Conservation (phyloP, 495 filamentous ascomycete species). For the Aspergillus ellipticus region DNA sequence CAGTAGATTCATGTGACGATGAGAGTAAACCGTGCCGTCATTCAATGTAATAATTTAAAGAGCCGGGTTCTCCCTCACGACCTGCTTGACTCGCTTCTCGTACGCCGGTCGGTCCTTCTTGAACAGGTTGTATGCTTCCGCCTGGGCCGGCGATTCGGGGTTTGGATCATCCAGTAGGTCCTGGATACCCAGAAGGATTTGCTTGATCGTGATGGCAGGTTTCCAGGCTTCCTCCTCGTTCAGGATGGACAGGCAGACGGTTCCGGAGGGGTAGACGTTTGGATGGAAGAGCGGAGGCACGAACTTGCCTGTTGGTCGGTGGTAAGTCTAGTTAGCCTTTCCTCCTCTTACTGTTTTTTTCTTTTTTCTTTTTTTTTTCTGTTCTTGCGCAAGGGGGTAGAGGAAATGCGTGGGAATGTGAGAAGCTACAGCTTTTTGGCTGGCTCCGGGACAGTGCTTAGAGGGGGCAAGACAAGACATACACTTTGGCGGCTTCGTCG, state of each 20-base stretch:
- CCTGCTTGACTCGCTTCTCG: slow-evolving; percentile 77
- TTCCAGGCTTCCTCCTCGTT: slow-evolving; percentile 99
- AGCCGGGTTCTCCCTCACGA: slow-evolving; percentile 83
- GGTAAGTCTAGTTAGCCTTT: no score
- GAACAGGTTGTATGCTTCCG: slow-evolving; percentile 95
- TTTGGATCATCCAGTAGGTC: slow-evolving; percentile 95
- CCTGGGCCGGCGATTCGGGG: slow-evolving; percentile 93
- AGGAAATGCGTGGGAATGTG: neutral
- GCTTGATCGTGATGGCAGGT: slow-evolving; percentile 95
- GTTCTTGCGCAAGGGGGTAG: neutral
- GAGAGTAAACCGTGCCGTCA: neutral
- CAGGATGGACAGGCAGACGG: slow-evolving; percentile 93
- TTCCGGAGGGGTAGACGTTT: slow-evolving; percentile 97
- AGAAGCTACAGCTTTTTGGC: neutral
- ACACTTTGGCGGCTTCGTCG: slow-evolving; percentile 99
- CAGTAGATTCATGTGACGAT: neutral
- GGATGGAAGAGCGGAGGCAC: slow-evolving; percentile 94
- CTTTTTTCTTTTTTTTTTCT: no score
- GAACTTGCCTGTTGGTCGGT: slow-evolving; percentile 74
- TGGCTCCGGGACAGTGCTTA: neutral
- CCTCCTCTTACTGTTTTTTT: no score
- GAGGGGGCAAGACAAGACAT: neutral
- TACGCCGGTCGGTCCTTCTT: slow-evolving; percentile 88
- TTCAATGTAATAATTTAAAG: slow-evolving; percentile 36
- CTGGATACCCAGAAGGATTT: slow-evolving; percentile 93